These are phyloP conservation scores for Penicillium glabrum DNA, from an alignment of 2,329 filamentous ascomycete species.

Conservation along the genomic window DNA sequence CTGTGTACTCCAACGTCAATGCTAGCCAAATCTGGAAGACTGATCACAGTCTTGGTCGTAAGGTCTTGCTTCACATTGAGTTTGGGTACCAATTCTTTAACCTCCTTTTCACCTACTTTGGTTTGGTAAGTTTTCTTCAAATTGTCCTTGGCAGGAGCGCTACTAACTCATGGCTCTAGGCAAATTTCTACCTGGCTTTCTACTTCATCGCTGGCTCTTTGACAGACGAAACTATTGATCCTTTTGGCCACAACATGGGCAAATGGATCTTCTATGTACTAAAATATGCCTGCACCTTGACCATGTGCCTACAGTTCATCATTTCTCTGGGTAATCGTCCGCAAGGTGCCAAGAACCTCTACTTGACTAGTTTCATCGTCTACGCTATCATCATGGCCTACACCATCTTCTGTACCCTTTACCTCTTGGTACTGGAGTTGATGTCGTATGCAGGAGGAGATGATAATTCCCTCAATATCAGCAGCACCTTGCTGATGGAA, in stretches of 20 bases:
- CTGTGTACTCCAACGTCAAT: conserved; percentile 94
- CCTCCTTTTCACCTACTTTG: conserved; percentile 95
- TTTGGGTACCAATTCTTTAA: conserved; percentile 94
- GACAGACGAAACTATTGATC: conserved; percentile 74
- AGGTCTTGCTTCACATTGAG: conserved; percentile 89
- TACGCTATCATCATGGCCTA: conserved; percentile 95
- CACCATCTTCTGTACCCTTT: conserved; percentile 84
- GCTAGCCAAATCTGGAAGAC: conserved; percentile 91
- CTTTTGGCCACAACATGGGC: conserved; percentile 85
- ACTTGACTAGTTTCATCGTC: conserved; percentile 82
- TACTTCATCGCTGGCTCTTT: conserved; percentile 96
- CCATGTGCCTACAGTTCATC: conserved; percentile 95
- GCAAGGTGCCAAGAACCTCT: conserved; percentile 86
- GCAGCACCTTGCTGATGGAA: conserved; percentile 92
- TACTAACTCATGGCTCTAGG: conserved; percentile 40
- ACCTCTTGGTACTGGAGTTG: conserved; percentile 84
- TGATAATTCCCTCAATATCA: conserved; percentile 56
- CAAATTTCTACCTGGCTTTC: conserved; percentile 98
- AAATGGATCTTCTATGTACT: conserved; percentile 82
- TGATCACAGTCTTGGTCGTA: conserved; percentile 85
- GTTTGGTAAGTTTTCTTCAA: conserved; percentile 54
- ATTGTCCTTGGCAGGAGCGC: background rate
- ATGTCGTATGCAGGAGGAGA: conserved; percentile 47
- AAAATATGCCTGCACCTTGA: conserved; percentile 78
- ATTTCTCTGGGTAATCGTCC: conserved; percentile 93